Evolutionary conservation across 179 eudicot genomes (phyloP).

Genomic region (Patellifolia procumbens): DNA sequence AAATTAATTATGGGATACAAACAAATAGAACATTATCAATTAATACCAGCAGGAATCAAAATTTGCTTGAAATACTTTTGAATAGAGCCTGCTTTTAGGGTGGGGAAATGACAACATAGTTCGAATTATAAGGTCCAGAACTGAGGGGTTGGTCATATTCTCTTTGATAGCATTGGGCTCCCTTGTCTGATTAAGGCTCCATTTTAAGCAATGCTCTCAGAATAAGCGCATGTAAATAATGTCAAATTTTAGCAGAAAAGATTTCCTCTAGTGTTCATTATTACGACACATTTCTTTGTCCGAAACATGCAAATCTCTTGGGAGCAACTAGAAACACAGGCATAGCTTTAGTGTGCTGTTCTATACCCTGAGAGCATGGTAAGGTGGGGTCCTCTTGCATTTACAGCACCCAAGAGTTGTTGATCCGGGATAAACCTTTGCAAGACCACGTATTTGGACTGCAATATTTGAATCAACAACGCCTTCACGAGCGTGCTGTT

Average conservation of each 20-base stretch:
- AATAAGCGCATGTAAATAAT: background rate
- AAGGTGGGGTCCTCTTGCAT: constrained; percentile 74
- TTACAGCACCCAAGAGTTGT: constrained; percentile 68
- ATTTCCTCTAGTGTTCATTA: background rate
- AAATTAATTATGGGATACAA: background rate
- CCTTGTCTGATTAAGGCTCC: background rate
- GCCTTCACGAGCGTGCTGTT: constrained; percentile 56
- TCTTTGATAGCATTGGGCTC: background rate
- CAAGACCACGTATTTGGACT: constrained; percentile 87
- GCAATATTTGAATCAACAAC: constrained; percentile 63
- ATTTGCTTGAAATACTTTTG: background rate
- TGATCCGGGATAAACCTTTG: constrained; percentile 69
- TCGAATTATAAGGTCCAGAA: background rate
- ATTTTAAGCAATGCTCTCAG: background rate
- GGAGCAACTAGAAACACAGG: background rate
- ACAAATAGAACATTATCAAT: background rate
- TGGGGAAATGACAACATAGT: background rate
- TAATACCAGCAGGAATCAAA: background rate
- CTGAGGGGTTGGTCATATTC: background rate
- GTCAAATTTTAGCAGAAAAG: background rate
- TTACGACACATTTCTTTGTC: background rate
- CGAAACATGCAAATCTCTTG: background rate
- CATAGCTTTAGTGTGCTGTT: background rate
- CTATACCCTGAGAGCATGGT: constrained; percentile 81
- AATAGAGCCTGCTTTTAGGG: background rate